These are phyloP conservation scores for Aspergillus sp. DNA, from an alignment of 2,329 filamentous ascomycete genomes.

Conservation along the genomic window DNA sequence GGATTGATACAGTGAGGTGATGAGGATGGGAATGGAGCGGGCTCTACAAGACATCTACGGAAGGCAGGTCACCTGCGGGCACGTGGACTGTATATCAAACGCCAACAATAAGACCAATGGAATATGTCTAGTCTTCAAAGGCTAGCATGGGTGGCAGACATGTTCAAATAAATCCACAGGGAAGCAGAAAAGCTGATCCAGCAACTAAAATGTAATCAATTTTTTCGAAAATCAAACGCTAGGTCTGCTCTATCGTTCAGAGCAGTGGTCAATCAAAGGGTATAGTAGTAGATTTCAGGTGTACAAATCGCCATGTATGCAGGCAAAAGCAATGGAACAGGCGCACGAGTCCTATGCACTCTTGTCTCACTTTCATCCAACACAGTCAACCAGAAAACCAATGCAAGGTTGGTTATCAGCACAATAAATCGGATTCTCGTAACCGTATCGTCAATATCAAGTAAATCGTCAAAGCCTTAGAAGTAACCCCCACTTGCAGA, in stretches of 20 bases:
- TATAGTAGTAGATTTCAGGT: slow-evolving; percentile 1
- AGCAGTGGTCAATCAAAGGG: neutral
- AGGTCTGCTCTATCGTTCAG: neutral
- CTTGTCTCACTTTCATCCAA: slow-evolving; percentile 20
- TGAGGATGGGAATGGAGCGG: neutral
- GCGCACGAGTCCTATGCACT: slow-evolving; percentile 15
- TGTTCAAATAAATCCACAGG: neutral
- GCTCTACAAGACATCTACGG: neutral
- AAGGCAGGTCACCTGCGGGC: slow-evolving; percentile 5
- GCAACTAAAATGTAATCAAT: slow-evolving; percentile 6
- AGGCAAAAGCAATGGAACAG: slow-evolving; percentile 2
- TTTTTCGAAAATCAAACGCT: neutral
- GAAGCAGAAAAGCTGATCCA: neutral
- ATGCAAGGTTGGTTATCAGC: slow-evolving; percentile 11
- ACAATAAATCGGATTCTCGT: slow-evolving; percentile 13
- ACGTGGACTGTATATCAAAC: neutral
- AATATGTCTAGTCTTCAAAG: neutral
- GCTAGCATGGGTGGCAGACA: neutral
- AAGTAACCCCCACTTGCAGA: slow-evolving; percentile 39
- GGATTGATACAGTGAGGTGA: neutral
- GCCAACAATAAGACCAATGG: neutral
- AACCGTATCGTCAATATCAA: slow-evolving; percentile 22
- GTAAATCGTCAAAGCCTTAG: slow-evolving; percentile 28
- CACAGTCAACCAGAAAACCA: neutral
- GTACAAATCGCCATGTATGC: neutral